Percentiles rank a stretch among this genome's conserved stretches.
Evolutionary conservation across 768 basidiomycete species (phyloP).

Genomic region (Boletus edulis): DNA sequence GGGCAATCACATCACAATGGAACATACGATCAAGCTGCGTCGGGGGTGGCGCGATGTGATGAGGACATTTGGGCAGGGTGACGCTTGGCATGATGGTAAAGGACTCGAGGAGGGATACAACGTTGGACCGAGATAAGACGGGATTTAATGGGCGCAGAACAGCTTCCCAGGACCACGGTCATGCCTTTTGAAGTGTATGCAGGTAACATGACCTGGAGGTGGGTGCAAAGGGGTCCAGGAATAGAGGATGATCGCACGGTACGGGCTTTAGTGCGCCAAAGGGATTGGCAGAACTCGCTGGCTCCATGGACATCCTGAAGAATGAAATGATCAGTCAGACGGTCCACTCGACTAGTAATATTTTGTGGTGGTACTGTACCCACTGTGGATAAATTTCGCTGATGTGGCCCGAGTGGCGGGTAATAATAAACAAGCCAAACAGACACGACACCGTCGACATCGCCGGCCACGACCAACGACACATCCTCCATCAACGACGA

Average conservation of each 20-base stretch:
- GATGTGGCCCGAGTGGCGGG: slow-evolving; percentile 12
- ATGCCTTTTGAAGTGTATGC: neutral
- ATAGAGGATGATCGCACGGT: too few relatives aligned
- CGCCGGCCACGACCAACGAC: slow-evolving; percentile 20
- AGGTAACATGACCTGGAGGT: neutral
- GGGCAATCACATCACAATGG: neutral
- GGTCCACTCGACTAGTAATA: too few relatives aligned
- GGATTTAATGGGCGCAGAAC: neutral
- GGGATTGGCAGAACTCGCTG: neutral
- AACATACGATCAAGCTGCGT: slow-evolving; percentile 36
- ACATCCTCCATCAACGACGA: slow-evolving; percentile 7
- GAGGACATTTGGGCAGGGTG: slow-evolving; percentile 34
- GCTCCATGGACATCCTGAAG: neutral
- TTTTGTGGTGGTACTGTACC: neutral
- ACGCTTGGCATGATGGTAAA: slow-evolving; percentile 28
- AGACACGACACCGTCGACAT: slow-evolving; percentile 15
- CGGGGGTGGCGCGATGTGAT: slow-evolving; percentile 30
- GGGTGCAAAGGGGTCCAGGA: neutral
- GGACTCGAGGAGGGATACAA: neutral
- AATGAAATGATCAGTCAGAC: neutral
- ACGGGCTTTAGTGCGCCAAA: too few relatives aligned
- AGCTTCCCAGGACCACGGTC: neutral
- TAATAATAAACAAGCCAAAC: slow-evolving; percentile 27
- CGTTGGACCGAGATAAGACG: too few relatives aligned
- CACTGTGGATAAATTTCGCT: slow-evolving; percentile 18